A percentile compares a stretch with the other conserved stretches of the same genome.
phyloP scores from a whole-genome alignment of 441 rosid genomes.

The Adansonia gregorii region DNA sequence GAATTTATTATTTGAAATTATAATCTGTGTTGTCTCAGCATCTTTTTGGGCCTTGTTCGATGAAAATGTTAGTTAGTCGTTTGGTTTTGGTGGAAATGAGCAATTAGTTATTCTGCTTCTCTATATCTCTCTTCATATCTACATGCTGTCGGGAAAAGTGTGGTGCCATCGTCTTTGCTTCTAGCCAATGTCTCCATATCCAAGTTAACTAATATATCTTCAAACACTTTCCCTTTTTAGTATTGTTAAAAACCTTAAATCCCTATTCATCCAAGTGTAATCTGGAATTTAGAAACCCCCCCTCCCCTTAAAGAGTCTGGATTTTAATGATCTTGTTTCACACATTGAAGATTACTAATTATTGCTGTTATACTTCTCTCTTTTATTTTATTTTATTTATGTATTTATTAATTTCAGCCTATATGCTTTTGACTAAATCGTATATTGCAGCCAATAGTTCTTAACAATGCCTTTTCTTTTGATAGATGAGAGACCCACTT shows the following conservation, averaged over 20 bases:
- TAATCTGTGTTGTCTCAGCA: not conserved
- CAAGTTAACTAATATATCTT: not conserved
- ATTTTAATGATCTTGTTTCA: not conserved
- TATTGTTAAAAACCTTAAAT: not conserved
- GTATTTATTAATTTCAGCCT: not conserved
- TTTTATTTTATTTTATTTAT: not conserved
- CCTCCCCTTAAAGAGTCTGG: not conserved
- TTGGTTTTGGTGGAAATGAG: not conserved
- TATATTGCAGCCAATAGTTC: conserved; percentile 9
- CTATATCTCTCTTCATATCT: not conserved
- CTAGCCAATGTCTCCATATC: not conserved
- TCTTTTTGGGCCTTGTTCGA: not conserved
- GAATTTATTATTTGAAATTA: not conserved
- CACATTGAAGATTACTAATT: not conserved
- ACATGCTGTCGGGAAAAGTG: not conserved
- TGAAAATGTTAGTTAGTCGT: not conserved
- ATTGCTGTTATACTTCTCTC: not conserved
- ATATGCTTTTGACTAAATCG: conserved; percentile 14
- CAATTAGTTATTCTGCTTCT: not conserved
- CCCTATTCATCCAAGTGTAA: not conserved
- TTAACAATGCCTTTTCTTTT: conserved; percentile 29
- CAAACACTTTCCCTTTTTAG: not conserved
- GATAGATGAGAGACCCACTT: conserved; percentile 79
- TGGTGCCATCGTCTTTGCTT: not conserved
- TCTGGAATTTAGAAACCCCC: not conserved